phyloP scores from a whole-genome alignment of 169 alveolate genomes.

The Eimeria praecox region DNA sequence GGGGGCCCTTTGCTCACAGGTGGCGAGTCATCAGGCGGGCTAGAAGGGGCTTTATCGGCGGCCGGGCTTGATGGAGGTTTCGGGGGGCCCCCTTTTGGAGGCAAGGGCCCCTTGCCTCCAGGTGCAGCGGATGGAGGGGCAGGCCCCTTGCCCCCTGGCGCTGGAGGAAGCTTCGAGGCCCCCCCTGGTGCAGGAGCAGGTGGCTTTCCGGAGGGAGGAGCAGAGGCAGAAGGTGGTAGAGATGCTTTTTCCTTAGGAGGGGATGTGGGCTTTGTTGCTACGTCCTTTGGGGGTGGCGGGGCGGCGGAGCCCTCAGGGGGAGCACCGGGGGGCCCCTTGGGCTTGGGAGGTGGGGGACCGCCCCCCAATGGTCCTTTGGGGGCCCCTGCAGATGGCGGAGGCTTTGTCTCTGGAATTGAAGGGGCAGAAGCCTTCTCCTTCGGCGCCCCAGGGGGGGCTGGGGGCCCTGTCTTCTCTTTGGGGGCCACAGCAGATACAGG shows the following conservation, averaged over 20 bases:
- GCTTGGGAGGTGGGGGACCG: background rate
- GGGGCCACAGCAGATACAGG: background rate
- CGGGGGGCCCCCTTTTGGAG: background rate
- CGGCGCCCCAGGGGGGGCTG: background rate
- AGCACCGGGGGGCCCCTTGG: constrained; percentile 22
- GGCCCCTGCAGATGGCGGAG: constrained; percentile 18
- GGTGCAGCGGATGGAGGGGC: constrained; percentile 20
- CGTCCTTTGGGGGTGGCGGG: constrained; percentile 9
- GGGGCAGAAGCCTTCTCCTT: background rate
- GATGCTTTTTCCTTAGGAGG: background rate
- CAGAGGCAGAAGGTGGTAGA: background rate
- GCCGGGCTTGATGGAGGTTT: background rate
- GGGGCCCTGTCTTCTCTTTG: background rate
- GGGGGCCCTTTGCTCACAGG: constrained; percentile 39
- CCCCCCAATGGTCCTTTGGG: background rate
- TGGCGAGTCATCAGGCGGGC: constrained; percentile 11
- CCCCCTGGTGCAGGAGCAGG: constrained; percentile 17
- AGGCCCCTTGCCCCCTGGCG: constrained; percentile 48
- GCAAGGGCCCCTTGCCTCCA: constrained; percentile 1
- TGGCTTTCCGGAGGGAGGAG: too few species aligned
- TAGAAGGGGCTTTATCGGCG: background rate
- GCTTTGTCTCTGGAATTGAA: background rate
- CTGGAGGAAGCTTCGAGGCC: constrained; percentile 1
- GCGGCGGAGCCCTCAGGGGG: constrained; percentile 12
- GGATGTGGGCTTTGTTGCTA: background rate